Evolutionary conservation across 768 basidiomycete species (phyloP).

Genomic region (Pleurotus platypus): DNA sequence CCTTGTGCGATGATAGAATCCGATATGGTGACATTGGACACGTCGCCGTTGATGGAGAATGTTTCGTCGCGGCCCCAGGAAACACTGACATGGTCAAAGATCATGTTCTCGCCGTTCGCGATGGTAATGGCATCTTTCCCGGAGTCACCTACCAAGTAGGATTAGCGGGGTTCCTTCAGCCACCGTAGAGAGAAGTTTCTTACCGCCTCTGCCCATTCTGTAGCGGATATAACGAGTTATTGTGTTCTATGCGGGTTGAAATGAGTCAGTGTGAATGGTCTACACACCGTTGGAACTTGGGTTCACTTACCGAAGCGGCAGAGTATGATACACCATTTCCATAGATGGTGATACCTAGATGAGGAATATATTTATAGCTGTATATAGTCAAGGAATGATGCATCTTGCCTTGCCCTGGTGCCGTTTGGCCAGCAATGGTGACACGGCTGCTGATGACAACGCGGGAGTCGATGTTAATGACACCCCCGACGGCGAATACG

Average conservation of each 20-base stretch:
- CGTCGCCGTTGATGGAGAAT: conserved; percentile 32
- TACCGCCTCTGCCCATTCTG: conserved; percentile 27
- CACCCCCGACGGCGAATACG: conserved; percentile 29
- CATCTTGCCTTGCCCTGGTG: conserved; percentile 25
- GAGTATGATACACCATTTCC: conserved; percentile 31
- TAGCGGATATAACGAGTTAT: conserved; percentile 25
- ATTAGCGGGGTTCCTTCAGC: neutral
- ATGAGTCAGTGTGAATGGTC: neutral
- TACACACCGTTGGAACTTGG: neutral
- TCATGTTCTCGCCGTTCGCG: conserved; percentile 31
- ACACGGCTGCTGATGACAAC: conserved; percentile 27
- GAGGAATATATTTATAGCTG: neutral
- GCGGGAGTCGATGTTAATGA: conserved; percentile 26
- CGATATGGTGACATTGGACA: conserved; percentile 31
- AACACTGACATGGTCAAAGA: conserved; percentile 31
- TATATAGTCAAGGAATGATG: neutral
- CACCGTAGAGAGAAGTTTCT: neutral
- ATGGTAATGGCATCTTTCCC: conserved; percentile 32
- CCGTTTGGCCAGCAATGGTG: conserved; percentile 31
- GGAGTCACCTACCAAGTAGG: conserved; percentile 19
- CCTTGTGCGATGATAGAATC: conserved; percentile 35
- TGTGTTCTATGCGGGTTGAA: conserved; percentile 16
- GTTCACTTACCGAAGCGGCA: conserved; percentile 11
- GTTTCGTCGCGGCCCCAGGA: conserved; percentile 32
- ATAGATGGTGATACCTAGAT: conserved; percentile 27